phyloP scores from a whole-genome alignment of 345 rosid species.

The Fremontodendron californicum region DNA sequence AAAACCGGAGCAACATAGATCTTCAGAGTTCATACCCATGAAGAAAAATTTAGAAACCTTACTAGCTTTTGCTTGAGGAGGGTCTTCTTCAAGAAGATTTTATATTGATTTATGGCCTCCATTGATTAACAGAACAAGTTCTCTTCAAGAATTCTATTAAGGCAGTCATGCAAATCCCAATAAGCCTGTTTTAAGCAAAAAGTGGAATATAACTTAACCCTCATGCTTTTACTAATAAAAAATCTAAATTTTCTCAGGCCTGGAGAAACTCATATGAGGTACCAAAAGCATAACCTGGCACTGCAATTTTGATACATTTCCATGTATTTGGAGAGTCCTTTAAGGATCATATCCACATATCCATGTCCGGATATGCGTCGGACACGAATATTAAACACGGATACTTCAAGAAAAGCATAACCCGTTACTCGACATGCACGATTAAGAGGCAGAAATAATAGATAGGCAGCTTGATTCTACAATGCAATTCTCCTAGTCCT shows the following conservation, averaged over 20 bases:
- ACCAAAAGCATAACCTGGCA: neutral
- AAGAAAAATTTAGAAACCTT: too few species aligned
- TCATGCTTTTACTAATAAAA: neutral
- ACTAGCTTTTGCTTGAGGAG: too few species aligned
- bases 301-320: neutral
- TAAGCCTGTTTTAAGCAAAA: neutral
- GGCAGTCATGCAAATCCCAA: neutral
- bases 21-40: too few species aligned
- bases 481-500: constrained; percentile 6
- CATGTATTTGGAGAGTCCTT: too few species aligned
- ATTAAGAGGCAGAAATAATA: neutral
- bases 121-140: neutral
- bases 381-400: too few species aligned
- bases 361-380: too few species aligned
- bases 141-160: neutral
- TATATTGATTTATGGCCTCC: neutral
- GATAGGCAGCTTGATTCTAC: constrained; percentile 11
- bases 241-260: neutral
- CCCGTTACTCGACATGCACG: neutral
- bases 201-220: too few species aligned
- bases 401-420: too few species aligned
- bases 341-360: too few species aligned
- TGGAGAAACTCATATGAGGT: neutral
- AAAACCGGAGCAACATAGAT: too few species aligned
- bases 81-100: too few species aligned